These are phyloP conservation scores for Botryotinia globosa DNA, from an alignment of 2,329 filamentous ascomycete species.

Conservation along the genomic window DNA sequence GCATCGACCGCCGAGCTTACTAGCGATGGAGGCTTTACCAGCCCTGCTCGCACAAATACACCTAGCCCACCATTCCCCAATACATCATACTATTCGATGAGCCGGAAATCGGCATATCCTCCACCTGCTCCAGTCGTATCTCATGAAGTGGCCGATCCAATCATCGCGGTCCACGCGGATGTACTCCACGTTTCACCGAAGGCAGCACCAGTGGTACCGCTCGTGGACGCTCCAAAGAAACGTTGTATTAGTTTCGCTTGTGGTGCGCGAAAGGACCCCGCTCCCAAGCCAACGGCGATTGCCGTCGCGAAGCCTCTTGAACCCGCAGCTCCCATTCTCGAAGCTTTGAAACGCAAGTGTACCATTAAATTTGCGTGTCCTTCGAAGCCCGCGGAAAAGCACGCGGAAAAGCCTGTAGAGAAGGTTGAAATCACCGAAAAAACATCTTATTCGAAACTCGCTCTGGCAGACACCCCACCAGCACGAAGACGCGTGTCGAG, in stretches of 20 bases:
- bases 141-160: constrained; percentile 19
- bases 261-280: constrained; percentile 53
- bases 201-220: constrained; percentile 47
- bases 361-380: constrained; percentile 73
- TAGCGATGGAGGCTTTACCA: constrained; percentile 90
- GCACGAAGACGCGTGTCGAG: constrained; percentile 23
- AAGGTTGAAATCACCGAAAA: constrained; percentile 13
- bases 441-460: neutral
- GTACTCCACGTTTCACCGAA: constrained; percentile 39
- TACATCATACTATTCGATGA: constrained; percentile 38
- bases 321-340: constrained; percentile 29
- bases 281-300: constrained; percentile 41
- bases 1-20: constrained; percentile 84
- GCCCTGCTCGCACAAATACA: constrained; percentile 80
- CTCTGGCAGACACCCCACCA: constrained; percentile 26
- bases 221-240: constrained; percentile 70
- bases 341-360: constrained; percentile 53
- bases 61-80: constrained; percentile 81
- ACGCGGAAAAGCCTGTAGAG: neutral
- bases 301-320: constrained; percentile 37
- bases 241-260: constrained; percentile 93
- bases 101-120: constrained; percentile 25
- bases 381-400: constrained; percentile 47
- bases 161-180: constrained; percentile 22
- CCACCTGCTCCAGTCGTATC: constrained; percentile 22